phyloP scores from a whole-genome alignment of 2,329 filamentous ascomycete genomes.

The Coniella lustricola region DNA sequence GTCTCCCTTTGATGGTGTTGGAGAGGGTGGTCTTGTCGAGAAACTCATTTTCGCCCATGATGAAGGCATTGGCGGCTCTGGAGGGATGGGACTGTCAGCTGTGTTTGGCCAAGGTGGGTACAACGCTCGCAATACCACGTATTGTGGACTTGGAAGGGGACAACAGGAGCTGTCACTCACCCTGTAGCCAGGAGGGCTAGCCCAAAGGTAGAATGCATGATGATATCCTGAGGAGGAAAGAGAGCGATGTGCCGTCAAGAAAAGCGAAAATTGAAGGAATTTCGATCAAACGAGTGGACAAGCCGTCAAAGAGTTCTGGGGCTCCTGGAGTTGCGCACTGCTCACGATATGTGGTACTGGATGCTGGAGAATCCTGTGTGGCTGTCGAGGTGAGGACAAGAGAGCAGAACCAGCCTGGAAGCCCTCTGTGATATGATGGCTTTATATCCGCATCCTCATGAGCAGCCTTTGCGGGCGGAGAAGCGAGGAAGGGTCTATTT shows the following conservation, averaged over 20 bases:
- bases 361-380: neutral
- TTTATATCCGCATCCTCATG: no score
- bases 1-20: no score
- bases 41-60: conserved; percentile 11
- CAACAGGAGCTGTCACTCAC: conserved; percentile 1
- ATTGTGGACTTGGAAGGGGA: no score
- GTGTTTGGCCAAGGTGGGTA: neutral
- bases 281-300: neutral
- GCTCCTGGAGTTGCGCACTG: conserved; percentile 8
- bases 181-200: conserved; percentile 9
- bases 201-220: conserved; percentile 9
- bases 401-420: no score
- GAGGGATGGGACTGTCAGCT: no score
- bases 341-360: conserved; percentile 5
- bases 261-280: neutral
- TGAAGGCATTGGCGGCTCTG: neutral
- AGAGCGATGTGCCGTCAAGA: neutral
- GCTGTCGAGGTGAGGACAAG: neutral
- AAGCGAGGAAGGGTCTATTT: no score
- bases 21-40: neutral
- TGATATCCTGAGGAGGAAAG: neutral
- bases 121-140: no score
- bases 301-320: conserved; percentile 8
- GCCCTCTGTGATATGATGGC: no score
- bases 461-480: no score